phyloP scores from a whole-genome alignment of 768 basidiomycete species.

The Boletus vermiculosoides region DNA sequence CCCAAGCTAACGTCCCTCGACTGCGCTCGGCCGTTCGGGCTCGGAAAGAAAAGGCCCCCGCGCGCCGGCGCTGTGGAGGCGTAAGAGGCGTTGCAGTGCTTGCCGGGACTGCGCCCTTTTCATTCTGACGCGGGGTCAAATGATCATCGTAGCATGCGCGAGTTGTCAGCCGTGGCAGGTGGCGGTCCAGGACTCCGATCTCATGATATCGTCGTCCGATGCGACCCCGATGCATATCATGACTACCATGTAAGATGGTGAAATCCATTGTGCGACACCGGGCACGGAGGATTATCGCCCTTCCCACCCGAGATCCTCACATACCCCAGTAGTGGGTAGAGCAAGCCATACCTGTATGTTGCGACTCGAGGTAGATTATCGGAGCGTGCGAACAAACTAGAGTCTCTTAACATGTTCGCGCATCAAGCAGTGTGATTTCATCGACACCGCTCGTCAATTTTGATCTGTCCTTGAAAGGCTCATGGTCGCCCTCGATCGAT shows the following conservation, averaged over 20 bases:
- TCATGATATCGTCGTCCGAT: conserved; percentile 10
- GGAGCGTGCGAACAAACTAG: neutral
- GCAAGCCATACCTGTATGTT: neutral
- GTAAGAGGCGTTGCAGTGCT: neutral
- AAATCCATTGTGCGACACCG: neutral
- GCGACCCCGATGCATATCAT: conserved; percentile 8
- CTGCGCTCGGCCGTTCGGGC: neutral
- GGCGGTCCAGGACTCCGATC: neutral
- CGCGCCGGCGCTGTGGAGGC: neutral
- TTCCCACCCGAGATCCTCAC: neutral
- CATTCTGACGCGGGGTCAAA: neutral
- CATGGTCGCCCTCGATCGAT: neutral
- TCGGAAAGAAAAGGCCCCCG: neutral
- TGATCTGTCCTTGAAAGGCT: neutral
- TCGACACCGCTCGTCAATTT: neutral
- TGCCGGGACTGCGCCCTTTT: neutral
- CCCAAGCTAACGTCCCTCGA: neutral
- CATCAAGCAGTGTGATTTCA: neutral
- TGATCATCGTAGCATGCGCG: neutral
- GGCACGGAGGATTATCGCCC: neutral
- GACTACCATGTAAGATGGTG: conserved; percentile 3
- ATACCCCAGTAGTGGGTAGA: neutral
- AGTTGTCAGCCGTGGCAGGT: neutral
- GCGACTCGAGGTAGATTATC: neutral
- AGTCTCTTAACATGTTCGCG: too few relatives aligned